Conservation (phyloP, 129 eudicot genomes). For the Chrysanthemum seticuspe region DNA sequence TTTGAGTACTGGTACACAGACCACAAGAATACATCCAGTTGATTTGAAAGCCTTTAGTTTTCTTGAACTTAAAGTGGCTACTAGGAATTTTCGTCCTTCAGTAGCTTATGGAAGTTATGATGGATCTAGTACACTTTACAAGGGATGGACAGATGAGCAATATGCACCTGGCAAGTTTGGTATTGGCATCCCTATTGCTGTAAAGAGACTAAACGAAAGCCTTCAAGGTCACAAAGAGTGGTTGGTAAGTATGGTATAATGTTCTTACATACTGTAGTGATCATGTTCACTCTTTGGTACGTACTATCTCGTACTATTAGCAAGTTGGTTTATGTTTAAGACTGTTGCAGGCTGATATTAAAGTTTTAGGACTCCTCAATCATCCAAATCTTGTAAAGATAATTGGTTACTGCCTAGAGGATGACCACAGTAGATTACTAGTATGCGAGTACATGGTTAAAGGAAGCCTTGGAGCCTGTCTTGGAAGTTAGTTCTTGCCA, state of each 20-base stretch:
- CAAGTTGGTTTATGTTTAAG: not conserved
- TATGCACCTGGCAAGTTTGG: slow-evolving; percentile 46
- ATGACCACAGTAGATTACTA: too few relatives aligned
- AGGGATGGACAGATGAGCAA: slow-evolving; percentile 61
- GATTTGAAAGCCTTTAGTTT: slow-evolving; percentile 40
- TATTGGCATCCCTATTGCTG: slow-evolving; percentile 48
- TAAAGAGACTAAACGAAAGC: slow-evolving; percentile 44
- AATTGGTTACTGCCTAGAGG: too few relatives aligned
- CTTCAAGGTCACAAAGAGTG: slow-evolving; percentile 54
- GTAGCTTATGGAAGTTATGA: slow-evolving; percentile 41
- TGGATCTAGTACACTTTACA: slow-evolving; percentile 45
- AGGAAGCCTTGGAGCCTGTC: too few relatives aligned
- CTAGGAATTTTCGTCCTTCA: slow-evolving; percentile 52
- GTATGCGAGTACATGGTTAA: too few relatives aligned
- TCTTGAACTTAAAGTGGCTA: slow-evolving; percentile 42
- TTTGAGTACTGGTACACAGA: slow-evolving; percentile 27
- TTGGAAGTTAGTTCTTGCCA: too few relatives aligned
- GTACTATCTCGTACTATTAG: not conserved
- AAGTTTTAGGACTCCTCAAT: not conserved
- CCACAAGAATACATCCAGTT: slow-evolving; percentile 6
- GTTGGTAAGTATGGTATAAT: slow-evolving; percentile 48
- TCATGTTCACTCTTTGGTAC: not conserved
- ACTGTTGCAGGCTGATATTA: not conserved
- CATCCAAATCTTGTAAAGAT: too few relatives aligned
- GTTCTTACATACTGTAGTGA: too few relatives aligned